Conservation (phyloP, 208 protist genomes). For the Acanthamoeba lenticulata region DNA sequence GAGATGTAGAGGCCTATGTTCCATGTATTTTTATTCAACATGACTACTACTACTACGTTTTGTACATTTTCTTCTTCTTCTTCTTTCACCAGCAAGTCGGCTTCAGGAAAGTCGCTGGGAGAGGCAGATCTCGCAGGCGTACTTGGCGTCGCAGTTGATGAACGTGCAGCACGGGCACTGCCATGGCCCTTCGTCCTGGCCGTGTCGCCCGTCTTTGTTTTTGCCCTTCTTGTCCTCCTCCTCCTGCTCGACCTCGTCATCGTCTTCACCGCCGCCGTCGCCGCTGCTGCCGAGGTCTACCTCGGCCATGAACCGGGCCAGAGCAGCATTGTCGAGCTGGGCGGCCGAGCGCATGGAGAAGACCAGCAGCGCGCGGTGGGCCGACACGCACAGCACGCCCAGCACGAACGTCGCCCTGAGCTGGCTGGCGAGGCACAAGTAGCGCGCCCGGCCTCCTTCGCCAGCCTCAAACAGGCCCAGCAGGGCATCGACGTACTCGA, state of each 20-base stretch:
- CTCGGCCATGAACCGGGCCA: no score
- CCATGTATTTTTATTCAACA: no score
- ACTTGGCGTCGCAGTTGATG: not conserved
- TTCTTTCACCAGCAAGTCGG: no score
- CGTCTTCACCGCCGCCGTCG: no score
- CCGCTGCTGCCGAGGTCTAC: no score
- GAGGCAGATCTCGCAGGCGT: not conserved
- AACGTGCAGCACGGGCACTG: not conserved
- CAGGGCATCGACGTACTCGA: no score
- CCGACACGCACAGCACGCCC: not conserved
- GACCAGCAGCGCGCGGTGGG: not conserved
- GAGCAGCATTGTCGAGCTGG: not conserved
- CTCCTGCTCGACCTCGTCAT: no score
- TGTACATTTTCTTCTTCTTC: no score
- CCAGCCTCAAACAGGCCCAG: not conserved
- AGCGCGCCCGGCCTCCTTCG: not conserved
- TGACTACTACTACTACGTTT: no score
- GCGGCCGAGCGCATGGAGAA: not conserved
- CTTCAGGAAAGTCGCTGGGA: no score
- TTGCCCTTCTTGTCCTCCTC: no score
- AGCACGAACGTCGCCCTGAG: not conserved
- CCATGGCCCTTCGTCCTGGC: not conserved
- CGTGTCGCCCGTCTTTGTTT: no score
- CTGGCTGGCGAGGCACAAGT: not conserved
- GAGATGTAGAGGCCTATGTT: not conserved